A percentile compares a stretch with the other conserved stretches of the same genome.
phyloP scores from a whole-genome alignment of 163 green algal species.

The Volvox carteri region DNA sequence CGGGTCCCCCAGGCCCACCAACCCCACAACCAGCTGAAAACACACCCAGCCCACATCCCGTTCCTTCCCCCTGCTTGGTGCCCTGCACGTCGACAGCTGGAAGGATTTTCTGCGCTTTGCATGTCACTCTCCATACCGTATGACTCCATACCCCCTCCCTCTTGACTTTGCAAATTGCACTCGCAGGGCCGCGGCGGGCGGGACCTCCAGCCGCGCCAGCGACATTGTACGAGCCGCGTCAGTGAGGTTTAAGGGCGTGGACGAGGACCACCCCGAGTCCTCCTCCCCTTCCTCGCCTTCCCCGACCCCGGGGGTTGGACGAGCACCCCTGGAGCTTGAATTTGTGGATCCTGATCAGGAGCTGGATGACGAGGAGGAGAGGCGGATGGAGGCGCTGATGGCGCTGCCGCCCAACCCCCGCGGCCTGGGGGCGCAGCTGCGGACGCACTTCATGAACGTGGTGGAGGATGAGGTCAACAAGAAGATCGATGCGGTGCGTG shows the following conservation, averaged over 20 bases:
- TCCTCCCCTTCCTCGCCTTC: too few species aligned
- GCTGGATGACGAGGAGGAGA: constrained; percentile 35
- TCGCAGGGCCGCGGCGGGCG: background rate
- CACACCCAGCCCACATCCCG: too few species aligned
- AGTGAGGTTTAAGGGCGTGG: background rate
- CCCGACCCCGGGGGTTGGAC: too few species aligned
- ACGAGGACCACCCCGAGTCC: background rate
- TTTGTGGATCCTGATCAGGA: constrained; percentile 4
- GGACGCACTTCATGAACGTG: constrained; percentile 23
- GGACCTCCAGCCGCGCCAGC: background rate
- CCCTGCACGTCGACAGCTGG: too few species aligned
- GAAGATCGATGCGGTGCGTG: constrained; percentile 30
- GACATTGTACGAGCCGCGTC: constrained; percentile 16
- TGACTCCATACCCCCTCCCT: too few species aligned
- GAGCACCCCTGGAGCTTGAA: background rate
- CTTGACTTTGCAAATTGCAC: too few species aligned
- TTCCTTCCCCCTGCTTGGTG: too few species aligned
- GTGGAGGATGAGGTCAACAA: constrained; percentile 43
- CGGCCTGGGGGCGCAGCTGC: constrained; percentile 47
- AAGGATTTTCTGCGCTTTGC: too few species aligned
- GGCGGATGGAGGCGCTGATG: constrained; percentile 11
- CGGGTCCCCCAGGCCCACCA: too few species aligned
- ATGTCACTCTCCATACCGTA: too few species aligned
- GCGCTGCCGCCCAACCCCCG: constrained; percentile 5
- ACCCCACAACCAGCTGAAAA: too few species aligned